phyloP scores from a whole-genome alignment of 176 grass and related monocot genomes.

The Phoenix roebelenii region DNA sequence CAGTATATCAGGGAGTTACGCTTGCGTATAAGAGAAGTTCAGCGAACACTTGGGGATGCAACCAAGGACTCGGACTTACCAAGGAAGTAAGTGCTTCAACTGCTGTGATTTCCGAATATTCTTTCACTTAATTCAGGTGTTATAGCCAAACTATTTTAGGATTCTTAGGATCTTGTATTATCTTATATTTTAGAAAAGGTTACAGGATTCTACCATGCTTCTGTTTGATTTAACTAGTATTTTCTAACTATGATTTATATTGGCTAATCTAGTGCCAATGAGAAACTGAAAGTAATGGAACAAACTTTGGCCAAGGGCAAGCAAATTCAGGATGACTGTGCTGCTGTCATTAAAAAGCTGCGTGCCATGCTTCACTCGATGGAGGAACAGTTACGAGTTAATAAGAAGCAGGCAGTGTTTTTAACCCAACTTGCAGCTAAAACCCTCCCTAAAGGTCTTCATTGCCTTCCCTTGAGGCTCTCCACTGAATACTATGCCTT shows the following conservation, averaged over 20 bases:
- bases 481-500: slow-evolving; percentile 1
- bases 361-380: slow-evolving; percentile 10
- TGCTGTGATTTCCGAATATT: not conserved
- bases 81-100: slow-evolving; percentile 4
- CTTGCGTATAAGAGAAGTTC: not conserved
- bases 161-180: too few relatives aligned
- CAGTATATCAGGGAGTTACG: slow-evolving; percentile 1
- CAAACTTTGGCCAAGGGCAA: slow-evolving; percentile 12
- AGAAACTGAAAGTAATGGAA: slow-evolving; percentile 9
- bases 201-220: too few relatives aligned
- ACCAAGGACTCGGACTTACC: slow-evolving; percentile 7
- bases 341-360: slow-evolving; percentile 7
- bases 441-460: slow-evolving; percentile 7
- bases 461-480: slow-evolving; percentile 8
- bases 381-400: not conserved
- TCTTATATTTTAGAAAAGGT: too few relatives aligned
- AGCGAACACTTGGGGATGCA: not conserved
- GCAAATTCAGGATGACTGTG: slow-evolving; percentile 10
- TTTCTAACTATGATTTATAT: too few relatives aligned
- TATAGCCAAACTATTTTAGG: too few relatives aligned
- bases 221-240: too few relatives aligned
- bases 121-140: too few relatives aligned
- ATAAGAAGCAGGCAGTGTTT: slow-evolving; percentile 1
- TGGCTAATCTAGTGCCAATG: slow-evolving; percentile 1
- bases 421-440: slow-evolving; percentile 7